These are phyloP conservation scores for Hygrophorus russula DNA, from an alignment of 768 basidiomycete species.

Conservation along the genomic window DNA sequence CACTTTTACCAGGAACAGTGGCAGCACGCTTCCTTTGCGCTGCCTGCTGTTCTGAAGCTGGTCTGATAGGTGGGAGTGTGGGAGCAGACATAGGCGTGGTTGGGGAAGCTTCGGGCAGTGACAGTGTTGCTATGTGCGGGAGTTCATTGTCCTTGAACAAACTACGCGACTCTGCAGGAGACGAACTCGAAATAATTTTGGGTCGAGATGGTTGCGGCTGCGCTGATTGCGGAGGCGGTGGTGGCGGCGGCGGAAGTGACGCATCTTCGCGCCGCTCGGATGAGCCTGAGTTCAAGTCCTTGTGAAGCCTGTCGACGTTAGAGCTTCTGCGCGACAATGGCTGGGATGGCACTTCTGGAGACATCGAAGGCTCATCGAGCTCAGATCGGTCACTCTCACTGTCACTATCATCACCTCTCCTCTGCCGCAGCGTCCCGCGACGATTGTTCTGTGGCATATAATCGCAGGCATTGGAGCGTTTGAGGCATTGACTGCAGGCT, in stretches of 20 bases:
- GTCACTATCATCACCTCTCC: conserved; percentile 58
- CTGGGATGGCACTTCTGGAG: conserved; percentile 43
- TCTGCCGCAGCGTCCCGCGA: conserved; percentile 45
- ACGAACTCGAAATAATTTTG: conserved; percentile 14
- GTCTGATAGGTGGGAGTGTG: conserved; percentile 51
- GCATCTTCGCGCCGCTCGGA: conserved; percentile 37
- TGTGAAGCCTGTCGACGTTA: conserved; percentile 32
- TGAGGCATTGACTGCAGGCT: conserved; percentile 72
- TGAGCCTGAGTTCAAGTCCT: conserved; percentile 26
- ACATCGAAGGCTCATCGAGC: conserved; percentile 38
- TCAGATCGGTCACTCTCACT: conserved; percentile 54
- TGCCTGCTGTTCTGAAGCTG: conserved; percentile 56
- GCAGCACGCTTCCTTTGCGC: conserved; percentile 60
- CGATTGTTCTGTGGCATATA: conserved; percentile 73
- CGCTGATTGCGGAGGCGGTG: conserved; percentile 16
- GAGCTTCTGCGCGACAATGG: conserved; percentile 36
- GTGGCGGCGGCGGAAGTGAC: conserved; percentile 3
- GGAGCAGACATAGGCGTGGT: conserved; percentile 54
- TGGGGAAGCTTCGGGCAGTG: conserved; percentile 45
- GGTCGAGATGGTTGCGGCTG: conserved; percentile 24
- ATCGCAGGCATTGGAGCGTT: conserved; percentile 69
- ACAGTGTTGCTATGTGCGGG: conserved; percentile 63
- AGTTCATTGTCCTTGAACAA: conserved; percentile 53
- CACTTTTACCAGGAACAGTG: conserved; percentile 53
- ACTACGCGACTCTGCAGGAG: conserved; percentile 23